Base-by-base conservation (phyloP, 495 filamentous ascomycete genomes). In the Annulohypoxylon maeteangense region DNA sequence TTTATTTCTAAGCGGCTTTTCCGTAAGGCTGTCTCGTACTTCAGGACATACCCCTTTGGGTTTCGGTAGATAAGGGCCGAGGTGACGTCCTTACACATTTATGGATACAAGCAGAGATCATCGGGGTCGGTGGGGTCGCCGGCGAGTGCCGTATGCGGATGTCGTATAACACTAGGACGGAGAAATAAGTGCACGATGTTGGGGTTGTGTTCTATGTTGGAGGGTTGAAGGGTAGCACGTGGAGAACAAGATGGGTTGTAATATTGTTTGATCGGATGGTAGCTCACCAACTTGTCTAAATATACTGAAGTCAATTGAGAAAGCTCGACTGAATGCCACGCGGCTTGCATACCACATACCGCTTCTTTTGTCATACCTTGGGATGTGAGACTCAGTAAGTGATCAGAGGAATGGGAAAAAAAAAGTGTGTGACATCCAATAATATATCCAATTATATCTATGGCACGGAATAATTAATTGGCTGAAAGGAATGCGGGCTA, bases 351-450 rank as follows among this genome's bases (percentile, higher is more conserved):
- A 40, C 36, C 11, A 6, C 36, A 40, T 65, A 65, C 53, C 62
- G 62, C 62, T 34, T 34, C 14, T 64, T 40, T 20, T 56, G 38
- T 48, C 29, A 48, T 29, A 65, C 50, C 34, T 31, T n/a, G 4
- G 20, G 29, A 34, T 18, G 50, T 16, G 20, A 57, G 36, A 57
- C 10, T 23, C 12, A 57, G 22, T 56, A 8, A 56, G 16, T 32
- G 47, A 54, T 29, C 6, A 42, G 34, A 64, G 48, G 34, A 44
- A 44, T 7, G 10, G 6, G 27, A 29, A 25, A 18, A 48, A 57
- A 63, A 54, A 65, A 29, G 62, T 45, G 36, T 57, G 54, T 57
- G 54, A 18, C 34, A 25, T 36, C 32, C 32, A 66, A 58, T 59
- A 66, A 66, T 56, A 36, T 36, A 18, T 10, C 29, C 47, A n/a